phyloP scores from a whole-genome alignment of 192 early-diverging fungal species.

The Backusella luteola region DNA sequence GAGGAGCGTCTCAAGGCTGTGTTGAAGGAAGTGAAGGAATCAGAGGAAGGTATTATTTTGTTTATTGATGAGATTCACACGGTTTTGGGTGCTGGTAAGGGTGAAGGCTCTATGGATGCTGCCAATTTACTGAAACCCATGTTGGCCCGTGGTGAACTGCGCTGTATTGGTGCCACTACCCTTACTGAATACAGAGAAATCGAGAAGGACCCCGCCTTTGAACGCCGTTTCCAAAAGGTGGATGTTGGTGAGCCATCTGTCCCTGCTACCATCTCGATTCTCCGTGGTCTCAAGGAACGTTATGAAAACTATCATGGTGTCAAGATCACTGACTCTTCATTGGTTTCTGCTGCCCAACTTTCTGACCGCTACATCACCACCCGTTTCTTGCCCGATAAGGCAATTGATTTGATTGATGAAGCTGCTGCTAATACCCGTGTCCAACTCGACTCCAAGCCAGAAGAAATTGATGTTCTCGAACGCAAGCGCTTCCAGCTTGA shows the following conservation, averaged over 20 bases:
- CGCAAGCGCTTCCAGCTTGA: slow-evolving; percentile 91
- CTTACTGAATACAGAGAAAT: slow-evolving; percentile 93
- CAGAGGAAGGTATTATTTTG: slow-evolving; percentile 85
- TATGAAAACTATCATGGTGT: slow-evolving; percentile 83
- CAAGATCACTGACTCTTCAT: slow-evolving; percentile 69
- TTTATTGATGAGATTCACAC: slow-evolving; percentile 99
- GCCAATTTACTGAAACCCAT: slow-evolving; percentile 98
- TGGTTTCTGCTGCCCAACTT: slow-evolving; percentile 69
- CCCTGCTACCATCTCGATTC: slow-evolving; percentile 70
- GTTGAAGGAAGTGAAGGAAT: slow-evolving; percentile 92
- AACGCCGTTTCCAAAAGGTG: slow-evolving; percentile 76
- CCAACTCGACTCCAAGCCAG: slow-evolving; percentile 95
- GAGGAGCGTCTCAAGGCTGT: slow-evolving; percentile 97
- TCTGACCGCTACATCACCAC: slow-evolving; percentile 75
- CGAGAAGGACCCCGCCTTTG: slow-evolving; percentile 78
- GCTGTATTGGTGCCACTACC: slow-evolving; percentile 96
- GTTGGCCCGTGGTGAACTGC: slow-evolving; percentile 95
- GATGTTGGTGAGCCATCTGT: slow-evolving; percentile 70
- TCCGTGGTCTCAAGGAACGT: slow-evolving; percentile 74
- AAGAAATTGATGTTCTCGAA: slow-evolving; percentile 94
- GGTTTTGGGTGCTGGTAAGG: slow-evolving; percentile 90
- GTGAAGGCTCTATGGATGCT: slow-evolving; percentile 80
- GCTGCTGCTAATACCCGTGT: slow-evolving; percentile 95
- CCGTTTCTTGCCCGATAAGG: slow-evolving; percentile 76
- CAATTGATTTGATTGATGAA: slow-evolving; percentile 85